Evolutionary conservation across 306 rosid genomes (phyloP).

Genomic region (Rosa rugosa): DNA sequence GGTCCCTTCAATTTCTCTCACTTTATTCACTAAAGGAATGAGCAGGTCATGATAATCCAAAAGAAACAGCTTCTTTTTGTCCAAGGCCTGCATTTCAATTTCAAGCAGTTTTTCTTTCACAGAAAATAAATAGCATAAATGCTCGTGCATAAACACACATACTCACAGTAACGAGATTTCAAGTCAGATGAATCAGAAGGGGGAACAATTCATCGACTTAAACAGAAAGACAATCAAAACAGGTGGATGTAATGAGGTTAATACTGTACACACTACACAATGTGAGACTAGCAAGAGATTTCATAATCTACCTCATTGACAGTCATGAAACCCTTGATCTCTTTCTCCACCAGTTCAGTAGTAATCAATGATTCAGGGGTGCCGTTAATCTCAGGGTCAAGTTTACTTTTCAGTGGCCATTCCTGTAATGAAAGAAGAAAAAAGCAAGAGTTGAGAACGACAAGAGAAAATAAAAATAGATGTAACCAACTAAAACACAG

Average conservation of each 20-base stretch:
- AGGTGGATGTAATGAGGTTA: not conserved
- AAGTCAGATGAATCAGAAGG: not conserved
- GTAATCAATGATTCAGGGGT: constrained; percentile 41
- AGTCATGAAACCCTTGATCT: constrained; percentile 40
- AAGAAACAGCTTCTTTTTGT: constrained; percentile 30
- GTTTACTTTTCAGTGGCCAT: constrained; percentile 46
- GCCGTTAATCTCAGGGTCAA: constrained; percentile 40
- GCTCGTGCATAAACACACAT: not conserved
- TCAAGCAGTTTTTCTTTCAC: not conserved
- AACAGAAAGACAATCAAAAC: not conserved
- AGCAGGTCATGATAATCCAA: constrained; percentile 39
- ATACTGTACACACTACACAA: not conserved
- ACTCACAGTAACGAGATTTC: no score
- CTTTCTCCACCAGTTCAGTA: constrained; percentile 25
- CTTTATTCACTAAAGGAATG: constrained; percentile 34
- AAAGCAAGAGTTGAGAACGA: not conserved
- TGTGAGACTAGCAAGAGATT: not conserved
- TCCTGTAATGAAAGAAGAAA: constrained; percentile 20
- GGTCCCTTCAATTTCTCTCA: constrained; percentile 34
- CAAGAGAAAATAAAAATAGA: not conserved
- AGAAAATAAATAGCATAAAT: not conserved
- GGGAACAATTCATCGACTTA: not conserved
- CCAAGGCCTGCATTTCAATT: constrained; percentile 31
- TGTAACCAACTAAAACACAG: not conserved
- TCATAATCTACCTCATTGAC: constrained; percentile 31